Evolutionary conservation across 257 asterid species (phyloP).

Genomic region (Solanum bukasovii): DNA sequence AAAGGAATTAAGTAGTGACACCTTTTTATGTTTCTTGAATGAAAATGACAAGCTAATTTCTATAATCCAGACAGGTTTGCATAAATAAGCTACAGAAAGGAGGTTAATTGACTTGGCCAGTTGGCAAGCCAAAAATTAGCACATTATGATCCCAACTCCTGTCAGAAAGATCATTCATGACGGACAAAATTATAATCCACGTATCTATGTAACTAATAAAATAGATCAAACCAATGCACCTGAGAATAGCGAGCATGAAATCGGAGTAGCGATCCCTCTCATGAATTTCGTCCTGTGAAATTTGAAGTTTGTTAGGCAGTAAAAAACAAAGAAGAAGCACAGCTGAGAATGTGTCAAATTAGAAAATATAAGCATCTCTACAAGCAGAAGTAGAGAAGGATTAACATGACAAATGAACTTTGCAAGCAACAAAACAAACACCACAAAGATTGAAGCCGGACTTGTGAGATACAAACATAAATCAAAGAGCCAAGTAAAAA

Average conservation of each 20-base stretch:
- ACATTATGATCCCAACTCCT: not conserved
- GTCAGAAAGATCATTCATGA: not conserved
- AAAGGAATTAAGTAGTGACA: not conserved
- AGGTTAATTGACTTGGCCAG: not conserved
- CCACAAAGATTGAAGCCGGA: not conserved
- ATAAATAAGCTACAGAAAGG: not conserved
- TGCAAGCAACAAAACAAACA: not conserved
- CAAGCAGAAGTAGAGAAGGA: not conserved
- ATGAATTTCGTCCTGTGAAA: slow-evolving; percentile 88
- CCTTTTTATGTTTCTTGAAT: not conserved
- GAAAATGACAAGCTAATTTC: not conserved
- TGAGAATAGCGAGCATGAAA: slow-evolving; percentile 90
- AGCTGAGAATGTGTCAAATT: not conserved
- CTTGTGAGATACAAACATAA: not conserved
- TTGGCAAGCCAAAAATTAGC: not conserved
- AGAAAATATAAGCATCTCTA: not conserved
- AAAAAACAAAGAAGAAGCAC: not conserved
- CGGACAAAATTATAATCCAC: not conserved
- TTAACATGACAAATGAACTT: not conserved
- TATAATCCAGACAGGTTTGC: not conserved
- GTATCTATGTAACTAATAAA: not conserved
- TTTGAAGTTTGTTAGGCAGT: slow-evolving; percentile 3
- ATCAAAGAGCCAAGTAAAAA: not conserved
- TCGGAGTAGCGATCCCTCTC: slow-evolving; percentile 97
- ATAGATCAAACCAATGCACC: slow-evolving; percentile 35